These are phyloP conservation scores for Malus orientalis DNA, from an alignment of 306 rosid genomes.

Conservation along the genomic window DNA sequence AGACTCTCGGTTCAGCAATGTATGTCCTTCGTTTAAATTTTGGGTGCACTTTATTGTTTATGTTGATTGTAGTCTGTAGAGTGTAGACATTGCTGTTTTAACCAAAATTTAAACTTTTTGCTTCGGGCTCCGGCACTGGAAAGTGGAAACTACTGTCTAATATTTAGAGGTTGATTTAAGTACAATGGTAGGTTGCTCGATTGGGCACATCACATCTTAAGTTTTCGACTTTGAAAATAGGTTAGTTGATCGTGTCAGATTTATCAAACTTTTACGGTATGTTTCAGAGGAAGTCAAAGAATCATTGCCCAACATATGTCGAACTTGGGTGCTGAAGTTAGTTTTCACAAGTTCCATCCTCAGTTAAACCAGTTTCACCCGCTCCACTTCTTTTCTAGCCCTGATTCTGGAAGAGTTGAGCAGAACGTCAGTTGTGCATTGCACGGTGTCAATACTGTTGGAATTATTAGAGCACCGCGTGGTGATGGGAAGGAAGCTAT, in stretches of 20 bases:
- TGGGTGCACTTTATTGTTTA: not conserved
- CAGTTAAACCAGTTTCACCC: slow-evolving; percentile 56
- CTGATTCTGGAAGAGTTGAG: slow-evolving; percentile 45
- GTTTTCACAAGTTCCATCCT: slow-evolving; percentile 67
- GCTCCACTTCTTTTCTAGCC: slow-evolving; percentile 66
- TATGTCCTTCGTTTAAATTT: slow-evolving; percentile 18
- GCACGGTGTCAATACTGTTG: slow-evolving; percentile 61
- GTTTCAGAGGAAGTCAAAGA: slow-evolving; percentile 50
- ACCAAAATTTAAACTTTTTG: not conserved
- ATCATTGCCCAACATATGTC: slow-evolving; percentile 63
- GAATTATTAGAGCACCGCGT: slow-evolving; percentile 86
- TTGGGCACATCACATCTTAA: not conserved
- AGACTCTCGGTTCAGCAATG: slow-evolving; percentile 29
- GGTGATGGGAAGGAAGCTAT: slow-evolving; percentile 98
- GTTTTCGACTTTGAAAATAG: not conserved
- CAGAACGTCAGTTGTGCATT: slow-evolving; percentile 58
- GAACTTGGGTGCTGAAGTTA: slow-evolving; percentile 73
- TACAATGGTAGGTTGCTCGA: not conserved
- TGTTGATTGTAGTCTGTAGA: not conserved
- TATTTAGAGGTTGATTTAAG: not conserved
- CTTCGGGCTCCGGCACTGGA: not conserved
- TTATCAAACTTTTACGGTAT: not conserved
- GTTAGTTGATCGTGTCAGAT: not conserved
- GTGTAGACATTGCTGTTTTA: not conserved
- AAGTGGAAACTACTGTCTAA: not conserved